These are phyloP conservation scores for Skeletonema costatum DNA, from an alignment of 108 stramenopile species.

Conservation along the genomic window DNA sequence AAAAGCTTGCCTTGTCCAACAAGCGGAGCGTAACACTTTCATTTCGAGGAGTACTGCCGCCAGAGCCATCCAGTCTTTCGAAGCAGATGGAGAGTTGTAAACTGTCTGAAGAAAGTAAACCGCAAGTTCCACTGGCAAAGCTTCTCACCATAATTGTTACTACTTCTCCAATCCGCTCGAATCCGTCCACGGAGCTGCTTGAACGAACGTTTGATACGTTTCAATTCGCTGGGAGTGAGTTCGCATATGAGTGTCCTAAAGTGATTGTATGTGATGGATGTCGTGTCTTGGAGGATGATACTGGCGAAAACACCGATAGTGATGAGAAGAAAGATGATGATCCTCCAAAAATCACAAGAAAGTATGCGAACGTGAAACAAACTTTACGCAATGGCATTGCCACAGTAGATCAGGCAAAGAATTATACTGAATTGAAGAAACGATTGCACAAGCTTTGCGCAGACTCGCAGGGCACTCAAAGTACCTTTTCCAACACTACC, in stretches of 20 bases:
- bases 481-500: conserved; percentile 54
- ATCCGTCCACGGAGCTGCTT: conserved; percentile 82
- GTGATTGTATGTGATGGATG: conserved; percentile 84
- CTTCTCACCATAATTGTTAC: conserved; percentile 82
- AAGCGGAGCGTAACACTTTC: conserved; percentile 31
- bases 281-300: conserved; percentile 45
- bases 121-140: conserved; percentile 47
- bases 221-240: conserved; percentile 60
- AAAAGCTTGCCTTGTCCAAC: conserved; percentile 25
- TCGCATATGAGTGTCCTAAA: conserved; percentile 78
- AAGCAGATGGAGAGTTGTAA: not conserved
- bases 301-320: conserved; percentile 22
- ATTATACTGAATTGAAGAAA: conserved; percentile 69
- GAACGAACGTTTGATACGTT: conserved; percentile 79
- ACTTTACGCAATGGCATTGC: conserved; percentile 83
- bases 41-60: conserved; percentile 29
- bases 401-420: conserved; percentile 58
- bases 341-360: conserved; percentile 45
- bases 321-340: conserved; percentile 24
- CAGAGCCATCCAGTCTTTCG: not conserved
- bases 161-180: conserved; percentile 82
- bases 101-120: not conserved
- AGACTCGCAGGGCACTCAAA: conserved; percentile 18
- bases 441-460: conserved; percentile 55
- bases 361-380: conserved; percentile 75